phyloP scores from a whole-genome alignment of 2,329 filamentous ascomycete species.

The Bertia moriformis region DNA sequence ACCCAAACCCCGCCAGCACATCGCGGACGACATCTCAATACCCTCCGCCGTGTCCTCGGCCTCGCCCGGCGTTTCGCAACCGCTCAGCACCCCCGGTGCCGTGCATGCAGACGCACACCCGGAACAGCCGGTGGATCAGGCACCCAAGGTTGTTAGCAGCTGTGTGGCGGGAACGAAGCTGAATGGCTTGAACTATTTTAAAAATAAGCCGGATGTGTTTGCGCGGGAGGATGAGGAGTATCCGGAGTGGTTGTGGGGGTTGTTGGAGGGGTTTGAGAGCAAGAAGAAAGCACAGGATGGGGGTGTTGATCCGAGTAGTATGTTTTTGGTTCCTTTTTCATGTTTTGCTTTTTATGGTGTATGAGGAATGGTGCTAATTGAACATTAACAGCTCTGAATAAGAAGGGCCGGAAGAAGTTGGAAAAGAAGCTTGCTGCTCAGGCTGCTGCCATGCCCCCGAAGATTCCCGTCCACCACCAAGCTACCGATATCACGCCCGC shows the following conservation, averaged over 20 bases:
- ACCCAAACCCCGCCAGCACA: conserved; percentile 14
- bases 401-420: conserved; percentile 26
- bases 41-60: conserved; percentile 14
- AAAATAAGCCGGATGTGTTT: conserved; percentile 25
- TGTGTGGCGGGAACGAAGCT: conserved; percentile 22
- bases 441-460: conserved; percentile 17
- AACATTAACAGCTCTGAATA: conserved; percentile 23
- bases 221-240: conserved; percentile 29
- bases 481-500: conserved; percentile 25
- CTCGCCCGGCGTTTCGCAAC: conserved; percentile 21
- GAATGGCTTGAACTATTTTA: conserved; percentile 26
- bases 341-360: not conserved
- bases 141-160: conserved; percentile 15
- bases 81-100: conserved; percentile 18
- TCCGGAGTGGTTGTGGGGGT: conserved; percentile 28
- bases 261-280: conserved; percentile 20
- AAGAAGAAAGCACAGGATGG: conserved; percentile 14
- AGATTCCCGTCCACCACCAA: conserved; percentile 27
- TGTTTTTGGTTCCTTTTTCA: conserved; percentile 6
- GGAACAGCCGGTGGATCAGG: conserved; percentile 11
- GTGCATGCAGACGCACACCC: conserved; percentile 12
- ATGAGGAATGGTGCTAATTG: conserved; percentile 5
- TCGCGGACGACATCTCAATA: conserved; percentile 13
- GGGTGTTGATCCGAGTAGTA: conserved; percentile 22
- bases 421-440: conserved; percentile 27